Evolutionary conservation across 176 grass and related monocot genomes (phyloP).

Genomic region (Oryza meridionalis): DNA sequence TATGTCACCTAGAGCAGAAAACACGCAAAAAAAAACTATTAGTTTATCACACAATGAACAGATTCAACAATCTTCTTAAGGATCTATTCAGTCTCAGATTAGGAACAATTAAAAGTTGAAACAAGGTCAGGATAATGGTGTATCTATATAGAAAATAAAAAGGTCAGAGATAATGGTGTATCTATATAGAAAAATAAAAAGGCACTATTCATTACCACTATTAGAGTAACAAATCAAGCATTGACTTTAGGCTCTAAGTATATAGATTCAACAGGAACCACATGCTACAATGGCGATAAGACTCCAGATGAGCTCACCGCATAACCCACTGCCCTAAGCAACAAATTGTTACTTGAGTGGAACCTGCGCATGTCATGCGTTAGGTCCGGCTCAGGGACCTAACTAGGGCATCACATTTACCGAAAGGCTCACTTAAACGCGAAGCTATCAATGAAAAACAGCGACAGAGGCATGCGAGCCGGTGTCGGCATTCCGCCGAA

Average conservation of each 20-base stretch:
- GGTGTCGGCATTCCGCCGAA: slow-evolving; percentile 32
- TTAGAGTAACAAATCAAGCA: background rate
- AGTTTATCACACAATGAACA: background rate
- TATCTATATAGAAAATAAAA: background rate
- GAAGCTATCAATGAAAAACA: background rate
- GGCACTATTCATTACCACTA: background rate
- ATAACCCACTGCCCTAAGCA: background rate
- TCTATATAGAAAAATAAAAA: background rate
- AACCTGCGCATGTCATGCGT: background rate
- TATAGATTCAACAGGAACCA: background rate
- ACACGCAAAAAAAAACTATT: background rate
- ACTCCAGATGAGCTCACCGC: background rate
- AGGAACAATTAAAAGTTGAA: background rate
- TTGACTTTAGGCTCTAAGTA: background rate
- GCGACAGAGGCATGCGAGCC: background rate
- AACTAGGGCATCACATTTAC: background rate
- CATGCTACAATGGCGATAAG: background rate
- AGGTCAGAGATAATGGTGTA: background rate
- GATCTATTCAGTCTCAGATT: background rate
- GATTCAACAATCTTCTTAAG: background rate
- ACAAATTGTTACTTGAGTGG: slow-evolving; percentile 8
- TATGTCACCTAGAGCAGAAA: background rate
- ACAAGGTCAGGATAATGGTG: background rate
- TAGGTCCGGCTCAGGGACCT: background rate
- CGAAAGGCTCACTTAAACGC: background rate